These are phyloP conservation scores for Eudorina sp. DNA, from an alignment of 139 green algal genomes.

Conservation along the genomic window DNA sequence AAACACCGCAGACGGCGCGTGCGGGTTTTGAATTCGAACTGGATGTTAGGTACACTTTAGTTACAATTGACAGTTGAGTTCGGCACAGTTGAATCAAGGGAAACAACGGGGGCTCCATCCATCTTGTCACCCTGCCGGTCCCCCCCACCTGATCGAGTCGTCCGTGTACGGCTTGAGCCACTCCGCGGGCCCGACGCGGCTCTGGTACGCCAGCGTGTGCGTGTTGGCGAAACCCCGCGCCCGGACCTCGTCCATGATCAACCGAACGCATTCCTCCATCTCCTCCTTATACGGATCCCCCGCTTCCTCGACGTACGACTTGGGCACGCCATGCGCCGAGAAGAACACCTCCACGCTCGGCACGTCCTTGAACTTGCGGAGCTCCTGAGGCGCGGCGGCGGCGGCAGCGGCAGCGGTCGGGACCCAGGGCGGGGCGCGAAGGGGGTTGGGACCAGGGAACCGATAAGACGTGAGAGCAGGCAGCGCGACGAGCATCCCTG, in stretches of 20 bases:
- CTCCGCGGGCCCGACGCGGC: constrained; percentile 94
- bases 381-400: constrained; percentile 12
- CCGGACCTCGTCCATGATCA: constrained; percentile 94
- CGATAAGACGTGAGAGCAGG: no score
- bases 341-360: constrained; percentile 88
- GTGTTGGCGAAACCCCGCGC: constrained; percentile 79
- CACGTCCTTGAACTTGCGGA: constrained; percentile 26
- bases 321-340: constrained; percentile 96
- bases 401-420: background rate
- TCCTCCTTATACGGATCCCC: constrained; percentile 98
- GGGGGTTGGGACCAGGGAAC: no score
- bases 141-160: constrained; percentile 86
- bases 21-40: no score
- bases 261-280: constrained; percentile 97
- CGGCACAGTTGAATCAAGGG: no score
- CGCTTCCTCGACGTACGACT: constrained; percentile 82
- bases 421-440: no score
- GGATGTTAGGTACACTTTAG: no score
- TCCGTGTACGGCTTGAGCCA: constrained; percentile 99
- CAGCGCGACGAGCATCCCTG: no score
- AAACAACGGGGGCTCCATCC: no score
- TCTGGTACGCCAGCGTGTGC: constrained; percentile 98
- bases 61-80: no score
- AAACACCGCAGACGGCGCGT: no score
- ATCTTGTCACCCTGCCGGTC: no score